Evolutionary conservation across 306 rosid species (phyloP), one percentile per base, ranked within the genome.

Genomic region (Lathyrus tuberosus): DNA sequence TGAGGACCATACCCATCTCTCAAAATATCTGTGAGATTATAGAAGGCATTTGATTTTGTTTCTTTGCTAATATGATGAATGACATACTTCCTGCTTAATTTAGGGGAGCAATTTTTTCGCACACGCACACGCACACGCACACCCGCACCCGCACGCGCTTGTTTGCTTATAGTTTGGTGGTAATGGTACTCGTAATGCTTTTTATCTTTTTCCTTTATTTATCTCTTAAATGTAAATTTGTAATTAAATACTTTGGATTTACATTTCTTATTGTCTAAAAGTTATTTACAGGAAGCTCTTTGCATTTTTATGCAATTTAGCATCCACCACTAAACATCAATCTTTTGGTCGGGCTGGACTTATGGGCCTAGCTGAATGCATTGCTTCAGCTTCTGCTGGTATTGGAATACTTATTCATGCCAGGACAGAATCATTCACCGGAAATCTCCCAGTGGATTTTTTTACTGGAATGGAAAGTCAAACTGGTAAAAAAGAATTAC

Each of bases 341-440:
- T 81, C 98, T 70, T 84, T 85, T 79, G 84, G 98, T 68, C 85
- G 98, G 75, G 91, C 85, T 85, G 98, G 98, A 72, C 82, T 93
- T 82, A 84, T 86, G 86, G 81, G 89, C 74, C 91, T 93, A 78
- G 89, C 87, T 70, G 90, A 90, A 85, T 93, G 98, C 86, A 82
- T 90, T 78, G 85, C 88, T 75, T 86, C 91, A 62, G 97, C 88
- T 79, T 89, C 98, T 77, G 5, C 58, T 69, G 67, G 76, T 71
- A 79, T 75, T 75, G 61, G 74, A 75, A 73, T 51, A 22, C 69
- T 47, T 72, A 61, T 62, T 62, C 38, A 65, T 69, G 72, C 59
- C 40, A 42, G 60, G 74, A 80, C 66, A 61, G 85, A 80, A 44
- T 75, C 83, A 66, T 47, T 13, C 73, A 35, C 79, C 51, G 82